Evolutionary conservation across 495 filamentous ascomycete genomes (phyloP), one percentile per base, ranked within the genome.

Genomic region (Penicillium dipodomyicola): DNA sequence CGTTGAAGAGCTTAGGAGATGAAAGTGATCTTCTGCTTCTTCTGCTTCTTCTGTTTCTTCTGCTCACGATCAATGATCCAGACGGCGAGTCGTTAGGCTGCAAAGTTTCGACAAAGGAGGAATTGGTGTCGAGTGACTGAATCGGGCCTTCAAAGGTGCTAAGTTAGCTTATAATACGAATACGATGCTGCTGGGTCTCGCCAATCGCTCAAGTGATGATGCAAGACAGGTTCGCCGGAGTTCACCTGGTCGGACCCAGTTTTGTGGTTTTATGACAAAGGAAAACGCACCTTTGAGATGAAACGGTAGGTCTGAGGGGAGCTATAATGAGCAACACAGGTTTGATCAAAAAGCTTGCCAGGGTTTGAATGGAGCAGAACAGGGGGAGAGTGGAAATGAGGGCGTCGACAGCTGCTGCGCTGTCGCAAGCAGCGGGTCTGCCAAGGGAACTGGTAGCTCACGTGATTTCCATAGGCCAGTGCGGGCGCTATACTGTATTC

Each of bases 341-440:
- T 44, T 61, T 47, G 59, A 17, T 42, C 14, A 27, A 9, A 37
- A 47, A 42, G 17, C 40, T 44, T 43, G 20, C 29, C 40, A 23
- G 19, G 11, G 6, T 42, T 19, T 23, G 52, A 58, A 53, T 22
- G 35, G 55, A 51, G 22, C 17, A 59, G 60, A 60, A 60, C 58
- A 59, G 57, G 63, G 61, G 61, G 54, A 52, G 47, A 56, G 60
- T 25, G 54, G 62, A 60, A 59, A 56, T 52, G 59, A 65, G 59
- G 59, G 40, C 47, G 47, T 56, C 20, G 43, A 67, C 29, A 58
- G 64, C 65, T 52, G 64, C 65, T 59, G 45, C 50, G 64, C 58
- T 60, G 73, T 70, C 70, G 71, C 69, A 71, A 69, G 65, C 67
- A 60, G 73, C 68, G 71, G 71, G 71, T 74, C 70, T 66, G 73